Conservation (phyloP, 78 protist species). For the Tieghemostelium lacteum region DNA sequence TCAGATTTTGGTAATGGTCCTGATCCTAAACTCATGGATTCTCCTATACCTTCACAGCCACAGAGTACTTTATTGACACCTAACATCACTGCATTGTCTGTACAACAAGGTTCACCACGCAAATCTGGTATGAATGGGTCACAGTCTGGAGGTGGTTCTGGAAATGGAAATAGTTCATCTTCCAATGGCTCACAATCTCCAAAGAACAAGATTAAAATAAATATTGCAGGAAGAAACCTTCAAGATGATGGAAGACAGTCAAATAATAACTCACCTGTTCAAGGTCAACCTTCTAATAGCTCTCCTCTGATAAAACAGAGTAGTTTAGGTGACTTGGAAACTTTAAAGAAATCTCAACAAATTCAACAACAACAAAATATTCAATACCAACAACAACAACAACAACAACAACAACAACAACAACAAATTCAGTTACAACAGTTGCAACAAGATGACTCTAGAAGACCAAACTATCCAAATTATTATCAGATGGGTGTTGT, state of each 20-base stretch:
- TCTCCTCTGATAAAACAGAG: background rate
- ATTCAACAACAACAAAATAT: background rate
- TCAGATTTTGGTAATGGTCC: background rate
- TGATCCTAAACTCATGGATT: too few relatives aligned
- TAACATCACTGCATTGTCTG: constrained; percentile 48
- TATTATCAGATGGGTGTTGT: background rate
- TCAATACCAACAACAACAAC: constrained; percentile 4
- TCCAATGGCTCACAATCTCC: constrained; percentile 25
- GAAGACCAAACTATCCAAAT: background rate
- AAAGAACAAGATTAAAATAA: constrained; percentile 48
- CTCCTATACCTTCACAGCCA: background rate
- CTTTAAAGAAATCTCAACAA: background rate
- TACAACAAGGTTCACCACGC: constrained; percentile 36
- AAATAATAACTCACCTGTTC: constrained; percentile 38
- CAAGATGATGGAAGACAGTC: constrained; percentile 6
- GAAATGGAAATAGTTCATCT: too few relatives aligned
- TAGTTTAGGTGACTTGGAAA: background rate
- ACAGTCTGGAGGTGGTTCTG: background rate
- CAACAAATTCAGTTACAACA: constrained; percentile 13
- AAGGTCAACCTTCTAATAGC: background rate
- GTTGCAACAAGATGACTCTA: background rate
- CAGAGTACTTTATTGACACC: constrained; percentile 6
- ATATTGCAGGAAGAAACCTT: constrained; percentile 44
- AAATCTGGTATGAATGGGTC: background rate
- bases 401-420: constrained; percentile 24